A percentile compares a stretch with the other conserved stretches of the same genome.
phyloP scores from a whole-genome alignment of 352 stramenopile species.

The Globisporangium barbulae region DNA sequence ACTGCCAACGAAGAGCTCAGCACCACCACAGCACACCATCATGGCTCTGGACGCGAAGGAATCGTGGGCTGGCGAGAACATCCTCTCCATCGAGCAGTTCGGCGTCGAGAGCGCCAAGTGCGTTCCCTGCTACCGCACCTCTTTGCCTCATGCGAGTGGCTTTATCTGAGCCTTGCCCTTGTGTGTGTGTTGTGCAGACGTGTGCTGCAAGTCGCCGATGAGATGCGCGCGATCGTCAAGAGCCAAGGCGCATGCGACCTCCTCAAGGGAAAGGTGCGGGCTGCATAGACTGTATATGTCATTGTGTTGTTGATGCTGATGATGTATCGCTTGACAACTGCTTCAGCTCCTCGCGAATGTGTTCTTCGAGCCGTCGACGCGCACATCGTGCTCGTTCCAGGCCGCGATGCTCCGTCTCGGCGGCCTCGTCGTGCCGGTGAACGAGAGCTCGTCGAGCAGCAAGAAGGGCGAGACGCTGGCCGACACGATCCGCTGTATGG shows the following conservation, averaged over 20 bases:
- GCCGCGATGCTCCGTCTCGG: slow-evolving; percentile 96
- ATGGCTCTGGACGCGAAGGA: slow-evolving; percentile 55
- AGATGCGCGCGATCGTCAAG: slow-evolving; percentile 85
- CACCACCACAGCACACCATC: slow-evolving; percentile 3
- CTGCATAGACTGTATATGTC: not conserved
- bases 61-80: slow-evolving; percentile 67
- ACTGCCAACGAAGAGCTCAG: slow-evolving; percentile 12
- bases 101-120: slow-evolving; percentile 69
- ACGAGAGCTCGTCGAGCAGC: slow-evolving; percentile 91
- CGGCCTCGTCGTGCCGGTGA: slow-evolving; percentile 93
- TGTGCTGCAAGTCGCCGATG: slow-evolving; percentile 69
- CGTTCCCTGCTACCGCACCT: slow-evolving; percentile 6
- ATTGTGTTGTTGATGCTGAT: not conserved
- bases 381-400: slow-evolving; percentile 98
- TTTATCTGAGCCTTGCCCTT: slow-evolving; percentile 5
- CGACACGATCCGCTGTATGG: slow-evolving; percentile 96
- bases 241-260: slow-evolving; percentile 62
- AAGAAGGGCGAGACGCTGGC: slow-evolving; percentile 98
- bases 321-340: not conserved
- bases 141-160: not conserved
- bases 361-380: slow-evolving; percentile 98
- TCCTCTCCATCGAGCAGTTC: slow-evolving; percentile 81
- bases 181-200: slow-evolving; percentile 29
- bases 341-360: slow-evolving; percentile 92
- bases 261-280: slow-evolving; percentile 77